Conservation (phyloP, 129 eudicot species). For the Centella asiatica region DNA sequence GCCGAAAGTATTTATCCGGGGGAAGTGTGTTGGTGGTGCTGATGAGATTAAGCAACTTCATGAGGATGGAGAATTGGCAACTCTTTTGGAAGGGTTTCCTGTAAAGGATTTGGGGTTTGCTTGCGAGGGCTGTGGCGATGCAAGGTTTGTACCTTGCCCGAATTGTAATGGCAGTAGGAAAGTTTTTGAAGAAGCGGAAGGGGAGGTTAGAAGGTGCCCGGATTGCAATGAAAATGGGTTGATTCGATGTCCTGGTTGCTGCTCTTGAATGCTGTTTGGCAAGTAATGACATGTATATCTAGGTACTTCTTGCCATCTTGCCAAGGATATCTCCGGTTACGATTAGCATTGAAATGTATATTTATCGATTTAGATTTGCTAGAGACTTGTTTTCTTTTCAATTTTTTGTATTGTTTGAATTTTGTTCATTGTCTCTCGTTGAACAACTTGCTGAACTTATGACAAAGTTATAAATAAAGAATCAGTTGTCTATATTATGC, state of each 20-base stretch:
- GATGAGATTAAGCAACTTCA: conserved; percentile 76
- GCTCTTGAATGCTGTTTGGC: conserved; percentile 35
- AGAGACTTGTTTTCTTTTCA: conserved; percentile 7
- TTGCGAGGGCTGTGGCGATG: conserved; percentile 86
- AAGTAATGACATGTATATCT: conserved; percentile 14
- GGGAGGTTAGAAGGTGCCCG: conserved; percentile 52
- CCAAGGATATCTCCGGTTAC: conserved; percentile 2
- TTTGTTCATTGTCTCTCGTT: conserved; percentile 21
- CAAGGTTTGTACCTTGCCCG: conserved; percentile 67
- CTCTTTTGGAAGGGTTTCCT: conserved; percentile 57
- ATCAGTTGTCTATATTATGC: no score
- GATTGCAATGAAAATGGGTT: conserved; percentile 89
- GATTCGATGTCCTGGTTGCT: conserved; percentile 69
- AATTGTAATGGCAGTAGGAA: conserved; percentile 83
- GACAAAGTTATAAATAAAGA: not conserved
- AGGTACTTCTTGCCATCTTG: conserved; percentile 4
- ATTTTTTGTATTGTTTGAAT: conserved; percentile 16
- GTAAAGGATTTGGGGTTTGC: conserved; percentile 35
- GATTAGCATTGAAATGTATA: conserved; percentile 4
- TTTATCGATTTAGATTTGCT: conserved; percentile 11
- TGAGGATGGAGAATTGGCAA: conserved; percentile 62
- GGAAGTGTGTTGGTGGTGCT: conserved; percentile 67
- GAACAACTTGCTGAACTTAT: conserved; percentile 23
- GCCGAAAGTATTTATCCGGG: conserved; percentile 71
- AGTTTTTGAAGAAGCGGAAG: conserved; percentile 67